Evolutionary conservation across 2,329 filamentous ascomycete genomes (phyloP).

Genomic region (Lasiodiplodia sp.): DNA sequence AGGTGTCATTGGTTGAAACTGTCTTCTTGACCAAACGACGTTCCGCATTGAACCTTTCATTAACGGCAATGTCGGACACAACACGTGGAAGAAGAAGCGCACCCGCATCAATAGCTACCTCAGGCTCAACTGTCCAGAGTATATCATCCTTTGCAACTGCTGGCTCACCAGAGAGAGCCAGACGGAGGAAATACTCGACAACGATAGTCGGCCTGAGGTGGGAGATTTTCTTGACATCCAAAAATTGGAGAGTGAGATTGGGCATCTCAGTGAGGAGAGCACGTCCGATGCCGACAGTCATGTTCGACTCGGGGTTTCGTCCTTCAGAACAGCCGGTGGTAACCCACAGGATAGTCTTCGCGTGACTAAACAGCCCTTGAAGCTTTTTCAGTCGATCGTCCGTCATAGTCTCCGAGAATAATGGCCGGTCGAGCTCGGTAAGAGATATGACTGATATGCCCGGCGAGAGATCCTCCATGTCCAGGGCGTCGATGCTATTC

Average conservation of each 20-base stretch:
- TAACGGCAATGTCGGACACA: neutral
- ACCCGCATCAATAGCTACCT: neutral
- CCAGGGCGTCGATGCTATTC: neutral
- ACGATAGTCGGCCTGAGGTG: neutral
- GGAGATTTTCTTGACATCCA: slow-evolving; percentile 33
- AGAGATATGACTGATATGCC: slow-evolving; percentile 10
- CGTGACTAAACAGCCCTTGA: neutral
- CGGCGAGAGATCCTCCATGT: neutral
- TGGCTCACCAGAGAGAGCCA: neutral
- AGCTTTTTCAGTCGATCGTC: neutral
- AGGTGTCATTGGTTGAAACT: neutral
- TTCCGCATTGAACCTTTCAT: neutral
- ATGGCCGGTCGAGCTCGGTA: slow-evolving; percentile 11
- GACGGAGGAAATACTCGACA: slow-evolving; percentile 7
- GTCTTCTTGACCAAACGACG: neutral
- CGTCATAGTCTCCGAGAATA: neutral
- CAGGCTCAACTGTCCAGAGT: slow-evolving; percentile 18
- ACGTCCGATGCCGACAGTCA: slow-evolving; percentile 34
- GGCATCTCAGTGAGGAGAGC: slow-evolving; percentile 32
- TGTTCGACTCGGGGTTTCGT: neutral
- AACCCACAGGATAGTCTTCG: slow-evolving; percentile 7
- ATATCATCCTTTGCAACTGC: neutral
- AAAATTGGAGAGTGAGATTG: slow-evolving; percentile 34
- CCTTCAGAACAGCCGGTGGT: slow-evolving; percentile 1
- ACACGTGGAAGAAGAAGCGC: slow-evolving; percentile 8